phyloP scores from a whole-genome alignment of 306 rosid species.

The Cicer judaicum region DNA sequence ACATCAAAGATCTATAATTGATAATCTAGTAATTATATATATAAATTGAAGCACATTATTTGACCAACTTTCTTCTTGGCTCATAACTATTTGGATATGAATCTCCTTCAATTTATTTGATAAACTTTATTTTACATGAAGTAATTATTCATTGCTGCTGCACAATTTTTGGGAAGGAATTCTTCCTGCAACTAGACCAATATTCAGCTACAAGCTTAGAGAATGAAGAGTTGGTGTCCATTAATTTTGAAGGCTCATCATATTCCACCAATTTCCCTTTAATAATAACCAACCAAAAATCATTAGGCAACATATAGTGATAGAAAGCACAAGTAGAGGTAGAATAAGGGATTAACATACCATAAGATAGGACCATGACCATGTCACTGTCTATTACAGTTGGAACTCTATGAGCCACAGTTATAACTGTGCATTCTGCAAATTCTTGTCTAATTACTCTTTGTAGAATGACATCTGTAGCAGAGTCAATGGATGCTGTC shows the following conservation, averaged over 20 bases:
- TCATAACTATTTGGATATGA: not conserved
- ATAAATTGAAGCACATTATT: no score
- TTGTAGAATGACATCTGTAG: slow-evolving; percentile 71
- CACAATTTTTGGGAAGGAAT: slow-evolving; percentile 24
- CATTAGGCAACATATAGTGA: not conserved
- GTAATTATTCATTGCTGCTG: slow-evolving; percentile 22
- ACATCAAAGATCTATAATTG: no score
- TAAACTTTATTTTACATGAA: not conserved
- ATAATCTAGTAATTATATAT: no score
- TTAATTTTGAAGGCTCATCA: slow-evolving; percentile 71
- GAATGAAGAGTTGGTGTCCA: slow-evolving; percentile 69
- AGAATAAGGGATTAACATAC: slow-evolving; percentile 45
- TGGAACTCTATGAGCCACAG: slow-evolving; percentile 85
- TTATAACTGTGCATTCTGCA: slow-evolving; percentile 71
- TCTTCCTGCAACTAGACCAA: slow-evolving; percentile 72
- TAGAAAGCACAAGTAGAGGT: not conserved
- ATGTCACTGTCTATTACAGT: slow-evolving; percentile 82
- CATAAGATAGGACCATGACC: slow-evolving; percentile 86
- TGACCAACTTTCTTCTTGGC: not conserved
- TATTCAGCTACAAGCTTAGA: slow-evolving; percentile 82
- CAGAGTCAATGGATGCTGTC: slow-evolving; percentile 79
- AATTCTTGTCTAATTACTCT: slow-evolving; percentile 71
- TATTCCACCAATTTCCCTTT: slow-evolving; percentile 74
- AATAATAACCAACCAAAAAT: not conserved
- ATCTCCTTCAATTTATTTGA: slow-evolving; percentile 12